A percentile compares a stretch with the other conserved stretches of the same genome.
Conservation (phyloP, 1,284 basidiomycete species). For the Blastosporella zonata region DNA sequence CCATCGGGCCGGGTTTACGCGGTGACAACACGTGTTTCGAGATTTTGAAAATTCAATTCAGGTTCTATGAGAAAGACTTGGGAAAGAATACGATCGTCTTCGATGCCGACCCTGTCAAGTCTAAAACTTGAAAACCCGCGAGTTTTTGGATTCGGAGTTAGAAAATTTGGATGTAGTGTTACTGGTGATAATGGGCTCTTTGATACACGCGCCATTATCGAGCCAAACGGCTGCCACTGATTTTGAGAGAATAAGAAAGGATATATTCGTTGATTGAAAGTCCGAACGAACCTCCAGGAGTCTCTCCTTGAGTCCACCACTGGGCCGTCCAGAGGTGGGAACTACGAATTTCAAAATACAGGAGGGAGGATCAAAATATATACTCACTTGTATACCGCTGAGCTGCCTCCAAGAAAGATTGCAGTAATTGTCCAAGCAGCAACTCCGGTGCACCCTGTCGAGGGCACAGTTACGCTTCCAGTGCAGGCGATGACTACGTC, state of each 20-base stretch:
- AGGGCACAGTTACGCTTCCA: constrained; percentile 24
- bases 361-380: constrained; percentile 2
- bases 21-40: no score
- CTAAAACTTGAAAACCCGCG: constrained; percentile 26
- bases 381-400: constrained; percentile 49
- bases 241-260: neutral
- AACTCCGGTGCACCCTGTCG: constrained; percentile 43
- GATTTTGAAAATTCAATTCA: no score
- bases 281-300: constrained; percentile 46
- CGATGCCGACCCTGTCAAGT: no score
- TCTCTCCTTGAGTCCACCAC: constrained; percentile 62
- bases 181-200: constrained; percentile 14
- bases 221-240: constrained; percentile 44
- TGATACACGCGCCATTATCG: constrained; percentile 52
- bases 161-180: constrained; percentile 16
- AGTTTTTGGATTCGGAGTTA: constrained; percentile 14
- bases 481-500: constrained; percentile 56
- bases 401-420: constrained; percentile 48
- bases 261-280: neutral
- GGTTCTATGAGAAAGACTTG: no score
- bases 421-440: constrained; percentile 47
- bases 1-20: no score
- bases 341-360: constrained; percentile 30
- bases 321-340: constrained; percentile 60
- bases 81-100: neutral